These are phyloP conservation scores for Poterioochromonas sp. DNA, from an alignment of 352 stramenopile species.

Conservation along the genomic window DNA sequence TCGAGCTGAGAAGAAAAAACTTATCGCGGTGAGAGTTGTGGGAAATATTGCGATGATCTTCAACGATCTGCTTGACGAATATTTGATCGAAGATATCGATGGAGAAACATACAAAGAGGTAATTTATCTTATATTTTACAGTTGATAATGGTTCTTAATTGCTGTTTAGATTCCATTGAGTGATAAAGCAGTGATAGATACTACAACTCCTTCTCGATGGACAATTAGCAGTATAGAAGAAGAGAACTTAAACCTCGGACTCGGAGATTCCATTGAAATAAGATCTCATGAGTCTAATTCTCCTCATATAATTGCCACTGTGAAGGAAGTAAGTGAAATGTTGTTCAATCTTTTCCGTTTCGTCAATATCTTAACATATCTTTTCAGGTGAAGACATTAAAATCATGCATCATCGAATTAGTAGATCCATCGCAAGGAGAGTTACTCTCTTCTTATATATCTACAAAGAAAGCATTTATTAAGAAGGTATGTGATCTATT, in stretches of 20 bases:
- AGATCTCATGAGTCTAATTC: not conserved
- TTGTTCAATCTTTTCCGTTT: too few relatives aligned
- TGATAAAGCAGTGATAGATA: not conserved
- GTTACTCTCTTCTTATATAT: not conserved
- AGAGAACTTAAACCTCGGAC: not conserved
- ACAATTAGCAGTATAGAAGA: not conserved
- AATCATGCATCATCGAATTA: not conserved
- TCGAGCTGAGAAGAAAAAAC: not conserved
- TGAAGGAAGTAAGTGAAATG: not conserved
- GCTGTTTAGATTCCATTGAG: not conserved
- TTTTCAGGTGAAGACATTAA: not conserved
- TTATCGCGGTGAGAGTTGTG: not conserved
- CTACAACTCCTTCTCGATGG: not conserved
- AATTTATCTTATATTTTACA: not conserved
- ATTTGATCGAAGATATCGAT: not conserved
- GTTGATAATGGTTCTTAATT: too few relatives aligned
- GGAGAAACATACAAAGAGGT: slow-evolving; percentile 23
- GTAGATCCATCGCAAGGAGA: not conserved
- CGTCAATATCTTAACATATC: not conserved
- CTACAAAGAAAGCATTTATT: too few relatives aligned
- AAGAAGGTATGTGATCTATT: too few relatives aligned
- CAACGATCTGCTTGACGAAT: slow-evolving; percentile 6
- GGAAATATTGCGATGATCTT: not conserved
- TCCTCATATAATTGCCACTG: not conserved
- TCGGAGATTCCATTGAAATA: not conserved